Base-by-base conservation (phyloP, 2,329 filamentous ascomycete species). In the Byssochlamys sp. region DNA sequence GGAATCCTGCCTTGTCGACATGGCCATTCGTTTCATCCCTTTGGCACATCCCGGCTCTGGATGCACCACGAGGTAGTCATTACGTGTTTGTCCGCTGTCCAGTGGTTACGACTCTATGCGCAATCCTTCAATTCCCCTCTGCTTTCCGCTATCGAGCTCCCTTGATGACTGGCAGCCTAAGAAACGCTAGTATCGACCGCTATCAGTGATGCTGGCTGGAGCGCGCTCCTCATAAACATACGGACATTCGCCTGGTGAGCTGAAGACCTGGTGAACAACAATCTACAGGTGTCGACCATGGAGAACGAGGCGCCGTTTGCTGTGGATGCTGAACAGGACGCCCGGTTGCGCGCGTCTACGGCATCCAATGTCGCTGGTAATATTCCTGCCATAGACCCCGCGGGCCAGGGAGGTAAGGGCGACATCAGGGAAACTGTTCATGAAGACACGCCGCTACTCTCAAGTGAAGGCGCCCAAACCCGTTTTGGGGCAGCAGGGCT, bases 231-330 rank as follows among this genome's bases (percentile, higher is more conserved):
- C 24, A 26, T 51, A 28, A 28, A 51, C 27, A 51, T 24, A 51
- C 49, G 49, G 24, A 26, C 7, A 28, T 11, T 51, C 25, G 25
- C 49, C 49, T 26, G n/a, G 39, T 45, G 39, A 45, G 9, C 14
- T 7, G n/a, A 19, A 45, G 5, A 45, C n/a, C 31, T 24, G 39
- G 39, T 45, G 39, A 24, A 24, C n/a, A 14, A 55, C 24, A 14
- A 55, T 28, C 3, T 3, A 26, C 25, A 31, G 28, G 39, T 53
- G 26, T 56, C 53, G 12, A 61, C 45, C 50, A 73, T 73, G 67
- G 68, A 71, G 60, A 68, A 67, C 50, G 71, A 74, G 60, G 63
- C 68, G 54, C 62, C 66, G 4, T 67, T 72, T 48, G 65, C 65
- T 11, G 63, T 67, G 52, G 70, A 71, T 52, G 62, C 65, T 9